Base-by-base conservation (phyloP, 2,329 filamentous ascomycete genomes). In the Plectosphaerella plurivora region DNA sequence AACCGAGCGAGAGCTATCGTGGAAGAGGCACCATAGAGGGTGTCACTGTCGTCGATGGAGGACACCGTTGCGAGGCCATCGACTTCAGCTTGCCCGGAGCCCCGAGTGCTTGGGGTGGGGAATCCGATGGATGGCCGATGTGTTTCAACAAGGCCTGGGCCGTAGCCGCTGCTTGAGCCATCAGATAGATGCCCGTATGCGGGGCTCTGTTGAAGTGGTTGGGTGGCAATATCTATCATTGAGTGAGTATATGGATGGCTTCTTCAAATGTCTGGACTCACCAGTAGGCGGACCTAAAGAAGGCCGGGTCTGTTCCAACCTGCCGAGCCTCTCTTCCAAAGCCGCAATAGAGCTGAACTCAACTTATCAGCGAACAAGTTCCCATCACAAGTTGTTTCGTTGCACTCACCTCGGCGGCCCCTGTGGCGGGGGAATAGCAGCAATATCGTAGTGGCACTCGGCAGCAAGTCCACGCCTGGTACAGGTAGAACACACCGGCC, bases 21-120 rank as follows among this genome's bases (percentile, higher is more conserved):
- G 7, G 50, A 51, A 3, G 50, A 51, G 12, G 50, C 45, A 11
- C 50, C 50, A 35, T 51, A 51, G 18, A 51, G 35, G 45, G 28
- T 36, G 7, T 51, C 44, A 10, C 45, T 46, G 18, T 51, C 50
- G 15, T 51, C 50, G 22, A 47, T 41, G 16, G 50, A 51, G 2
- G 50, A 39, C 22, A 51, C 37, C 3, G 50, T 51, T 9, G 50
- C 50, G 12, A 51, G 37, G n/a, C 50, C 50, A 15, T 51, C 50
- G 3, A 51, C 50, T 11, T 51, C 35, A 20, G 25, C 36, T 22
- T 33, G 20, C 25, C 42, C 46, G 12, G 25, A 33, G 16, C 20
- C 22, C 11, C 28, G 28, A 5, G 44, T 16, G 6, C 12, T 7
- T 14, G 44, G 44, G 4, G 33, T 37, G 25, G 35, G n/a, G n/a